A percentile compares a stretch with the other conserved stretches of the same genome.
Evolutionary conservation across 1,284 basidiomycete genomes (phyloP).

Genomic region (Termitomyces sp.): DNA sequence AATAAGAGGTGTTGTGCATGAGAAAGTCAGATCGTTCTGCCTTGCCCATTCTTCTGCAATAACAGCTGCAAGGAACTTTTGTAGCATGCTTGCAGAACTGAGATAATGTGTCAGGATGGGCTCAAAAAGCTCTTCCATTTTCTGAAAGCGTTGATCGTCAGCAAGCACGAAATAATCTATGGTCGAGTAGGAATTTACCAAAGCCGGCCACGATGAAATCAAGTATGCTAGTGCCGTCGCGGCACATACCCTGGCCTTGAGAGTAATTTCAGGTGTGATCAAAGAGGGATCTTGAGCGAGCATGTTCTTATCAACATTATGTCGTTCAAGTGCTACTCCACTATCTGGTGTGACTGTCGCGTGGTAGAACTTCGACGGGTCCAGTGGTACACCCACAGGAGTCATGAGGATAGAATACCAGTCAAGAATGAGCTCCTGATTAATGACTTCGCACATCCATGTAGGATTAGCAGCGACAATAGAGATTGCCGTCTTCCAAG

Average conservation of each 20-base stretch:
- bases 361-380: slow-evolving; percentile 69
- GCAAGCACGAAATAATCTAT: slow-evolving; percentile 10
- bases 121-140: slow-evolving; percentile 58
- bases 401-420: slow-evolving; percentile 93
- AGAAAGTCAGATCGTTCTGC: slow-evolving; percentile 35
- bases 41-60: slow-evolving; percentile 92
- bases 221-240: slow-evolving; percentile 78
- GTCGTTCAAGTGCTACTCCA: slow-evolving; percentile 53
- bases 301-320: slow-evolving; percentile 98
- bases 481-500: slow-evolving; percentile 74
- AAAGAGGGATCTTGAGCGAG: slow-evolving; percentile 87
- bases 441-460: slow-evolving; percentile 48
- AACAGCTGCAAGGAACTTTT: slow-evolving; percentile 81
- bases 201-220: slow-evolving; percentile 61
- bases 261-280: slow-evolving; percentile 73
- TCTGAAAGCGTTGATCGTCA: slow-evolving; percentile 22
- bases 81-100: slow-evolving; percentile 85
- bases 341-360: slow-evolving; percentile 46
- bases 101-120: slow-evolving; percentile 77
- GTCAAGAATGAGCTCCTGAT: slow-evolving; percentile 55
- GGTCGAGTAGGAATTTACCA: slow-evolving; percentile 33
- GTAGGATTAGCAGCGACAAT: slow-evolving; percentile 43
- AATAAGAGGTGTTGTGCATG: slow-evolving; percentile 37
- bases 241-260: slow-evolving; percentile 80
- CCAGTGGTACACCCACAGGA: slow-evolving; percentile 81